These are phyloP conservation scores for Yarrowia osloensis DNA, from an alignment of 805 yeast genomes.

Conservation along the genomic window DNA sequence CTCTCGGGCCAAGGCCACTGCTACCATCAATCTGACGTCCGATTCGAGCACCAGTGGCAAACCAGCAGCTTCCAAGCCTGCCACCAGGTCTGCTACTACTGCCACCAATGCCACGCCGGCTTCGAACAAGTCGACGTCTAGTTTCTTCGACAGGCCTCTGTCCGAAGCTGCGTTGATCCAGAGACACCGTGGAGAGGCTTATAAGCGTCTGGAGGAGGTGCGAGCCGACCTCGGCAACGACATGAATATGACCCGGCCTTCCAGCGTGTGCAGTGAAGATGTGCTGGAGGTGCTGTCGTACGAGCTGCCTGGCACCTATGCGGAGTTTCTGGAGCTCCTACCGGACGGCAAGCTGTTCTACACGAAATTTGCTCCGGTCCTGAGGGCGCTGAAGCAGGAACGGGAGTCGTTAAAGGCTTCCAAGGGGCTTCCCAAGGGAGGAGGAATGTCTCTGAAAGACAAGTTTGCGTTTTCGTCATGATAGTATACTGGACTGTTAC, in stretches of 20 bases:
- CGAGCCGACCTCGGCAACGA: conserved; percentile 4
- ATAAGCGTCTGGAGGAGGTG: neutral
- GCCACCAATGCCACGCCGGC: neutral
- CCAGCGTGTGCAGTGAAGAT: conserved; percentile 6
- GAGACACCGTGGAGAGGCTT: neutral
- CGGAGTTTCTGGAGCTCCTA: neutral
- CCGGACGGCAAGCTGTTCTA: neutral
- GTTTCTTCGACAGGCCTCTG: neutral
- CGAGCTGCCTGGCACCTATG: neutral
- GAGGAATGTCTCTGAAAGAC: neutral
- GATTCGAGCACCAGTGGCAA: neutral
- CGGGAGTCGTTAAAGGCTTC: neutral
- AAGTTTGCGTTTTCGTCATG: neutral
- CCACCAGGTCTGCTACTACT: neutral
- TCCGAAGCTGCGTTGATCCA: neutral
- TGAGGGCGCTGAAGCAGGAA: neutral
- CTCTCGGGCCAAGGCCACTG: neutral
- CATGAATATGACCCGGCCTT: neutral
- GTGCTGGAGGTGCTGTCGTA: neutral
- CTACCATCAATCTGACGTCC: neutral
- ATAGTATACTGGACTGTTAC: neutral
- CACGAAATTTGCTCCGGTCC: neutral
- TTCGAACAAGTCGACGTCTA: neutral
- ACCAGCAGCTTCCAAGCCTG: neutral
- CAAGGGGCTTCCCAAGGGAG: neutral